These are phyloP conservation scores for Saraca asoca DNA, from an alignment of 331 rosid species.

Conservation along the genomic window DNA sequence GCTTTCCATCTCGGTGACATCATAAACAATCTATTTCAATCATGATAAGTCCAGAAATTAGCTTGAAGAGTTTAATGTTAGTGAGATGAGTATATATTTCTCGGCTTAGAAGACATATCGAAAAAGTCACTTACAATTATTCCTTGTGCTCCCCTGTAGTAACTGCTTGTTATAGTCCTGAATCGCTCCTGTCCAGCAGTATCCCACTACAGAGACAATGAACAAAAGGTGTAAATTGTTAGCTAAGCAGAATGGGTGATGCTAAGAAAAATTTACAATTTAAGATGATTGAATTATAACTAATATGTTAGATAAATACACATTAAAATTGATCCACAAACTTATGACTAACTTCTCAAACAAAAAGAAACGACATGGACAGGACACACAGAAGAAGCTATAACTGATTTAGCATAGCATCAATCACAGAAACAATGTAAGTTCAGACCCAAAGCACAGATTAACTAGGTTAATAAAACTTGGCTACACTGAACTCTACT, in stretches of 20 bases:
- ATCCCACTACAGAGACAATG: constrained; percentile 70
- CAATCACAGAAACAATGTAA: background rate
- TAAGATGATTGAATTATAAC: too few relatives aligned
- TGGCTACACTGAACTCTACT: constrained; percentile 2
- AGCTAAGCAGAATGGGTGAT: background rate
- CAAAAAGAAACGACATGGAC: too few relatives aligned
- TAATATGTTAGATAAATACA: too few relatives aligned
- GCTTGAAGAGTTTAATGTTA: background rate
- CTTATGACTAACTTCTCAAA: background rate
- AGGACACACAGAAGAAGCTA: background rate
- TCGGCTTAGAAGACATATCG: background rate
- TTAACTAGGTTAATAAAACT: background rate
- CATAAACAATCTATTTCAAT: constrained; percentile 84
- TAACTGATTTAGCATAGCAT: too few relatives aligned
- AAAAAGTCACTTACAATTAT: constrained; percentile 64
- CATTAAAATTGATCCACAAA: background rate
- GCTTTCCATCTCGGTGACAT: constrained; percentile 94
- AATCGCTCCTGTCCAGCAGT: constrained; percentile 99
- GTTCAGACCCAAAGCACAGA: background rate
- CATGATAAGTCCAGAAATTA: constrained; percentile 7
- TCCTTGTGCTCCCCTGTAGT: constrained; percentile 98
- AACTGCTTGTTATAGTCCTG: constrained; percentile 98
- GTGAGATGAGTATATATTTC: background rate
- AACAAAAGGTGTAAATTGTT: constrained; percentile 13
- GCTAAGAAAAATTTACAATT: too few relatives aligned